A percentile compares a stretch with the other conserved stretches of the same genome.
These are phyloP conservation scores for Lablab purpureus DNA, from an alignment of 306 rosid genomes.

Conservation along the genomic window DNA sequence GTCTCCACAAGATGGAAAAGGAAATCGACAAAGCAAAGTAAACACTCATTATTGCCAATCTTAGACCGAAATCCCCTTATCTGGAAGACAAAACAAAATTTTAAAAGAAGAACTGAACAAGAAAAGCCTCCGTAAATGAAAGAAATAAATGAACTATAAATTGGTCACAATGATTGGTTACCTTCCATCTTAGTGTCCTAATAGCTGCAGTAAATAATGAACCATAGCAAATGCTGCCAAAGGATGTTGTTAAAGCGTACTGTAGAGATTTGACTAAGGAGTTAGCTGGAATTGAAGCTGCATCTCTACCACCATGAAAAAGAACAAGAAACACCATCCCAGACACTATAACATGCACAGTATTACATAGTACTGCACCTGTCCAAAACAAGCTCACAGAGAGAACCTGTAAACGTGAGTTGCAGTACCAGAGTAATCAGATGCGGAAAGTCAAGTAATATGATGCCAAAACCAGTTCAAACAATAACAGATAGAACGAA, in stretches of 20 bases:
- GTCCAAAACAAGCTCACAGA: slow-evolving; percentile 98
- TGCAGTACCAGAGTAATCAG: slow-evolving; percentile 45
- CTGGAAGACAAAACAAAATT: slow-evolving; percentile 55
- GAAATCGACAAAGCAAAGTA: slow-evolving; percentile 97
- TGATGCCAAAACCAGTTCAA: slow-evolving; percentile 42
- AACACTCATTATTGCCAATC: slow-evolving; percentile 95
- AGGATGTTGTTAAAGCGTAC: slow-evolving; percentile 88
- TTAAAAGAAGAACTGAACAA: slow-evolving; percentile 18
- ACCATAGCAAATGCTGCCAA: slow-evolving; percentile 98
- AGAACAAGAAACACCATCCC: slow-evolving; percentile 99
- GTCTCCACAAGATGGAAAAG: slow-evolving; percentile 98
- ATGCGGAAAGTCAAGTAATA: slow-evolving; percentile 26
- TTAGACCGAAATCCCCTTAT: slow-evolving; percentile 95
- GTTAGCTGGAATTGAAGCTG: slow-evolving; percentile 77
- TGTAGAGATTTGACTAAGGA: slow-evolving; percentile 76
- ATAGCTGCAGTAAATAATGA: slow-evolving; percentile 97
- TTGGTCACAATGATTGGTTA: slow-evolving; percentile 43
- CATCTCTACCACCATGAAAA: slow-evolving; percentile 83
- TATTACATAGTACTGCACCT: slow-evolving; percentile 94
- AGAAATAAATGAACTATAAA: slow-evolving; percentile 4
- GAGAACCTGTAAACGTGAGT: slow-evolving; percentile 69
- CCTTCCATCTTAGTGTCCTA: slow-evolving; percentile 96
- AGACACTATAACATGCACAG: slow-evolving; percentile 93
- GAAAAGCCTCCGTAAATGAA: slow-evolving; percentile 16
- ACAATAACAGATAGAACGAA: slow-evolving; percentile 55